Conservation (phyloP, 2,329 filamentous ascomycete species). For the Blumeria hordei region DNA sequence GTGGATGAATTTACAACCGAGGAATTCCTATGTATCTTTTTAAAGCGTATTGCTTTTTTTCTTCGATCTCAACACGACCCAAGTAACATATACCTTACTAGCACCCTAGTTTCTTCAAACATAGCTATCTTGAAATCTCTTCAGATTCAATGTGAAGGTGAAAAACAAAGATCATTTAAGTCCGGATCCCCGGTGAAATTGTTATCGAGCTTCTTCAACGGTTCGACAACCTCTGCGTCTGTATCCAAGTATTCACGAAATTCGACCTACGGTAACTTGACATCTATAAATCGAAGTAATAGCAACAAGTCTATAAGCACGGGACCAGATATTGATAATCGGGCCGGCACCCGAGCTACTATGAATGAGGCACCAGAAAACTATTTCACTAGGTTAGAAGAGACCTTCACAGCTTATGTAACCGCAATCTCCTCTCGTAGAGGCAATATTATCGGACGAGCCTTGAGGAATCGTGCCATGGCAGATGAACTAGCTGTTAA, state of each 20-base stretch:
- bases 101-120: constrained; percentile 52
- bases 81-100: constrained; percentile 36
- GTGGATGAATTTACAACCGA: constrained; percentile 49
- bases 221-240: constrained; percentile 15
- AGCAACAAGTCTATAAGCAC: constrained; percentile 13
- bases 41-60: constrained; percentile 51
- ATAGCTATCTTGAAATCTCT: constrained; percentile 52
- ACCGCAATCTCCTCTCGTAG: constrained; percentile 64
- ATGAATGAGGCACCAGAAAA: constrained; percentile 32
- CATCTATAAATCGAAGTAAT: constrained; percentile 16
- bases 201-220: constrained; percentile 46
- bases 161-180: constrained; percentile 44
- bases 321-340: constrained; percentile 11
- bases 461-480: constrained; percentile 40
- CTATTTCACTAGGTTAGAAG: constrained; percentile 51
- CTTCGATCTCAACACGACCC: constrained; percentile 46
- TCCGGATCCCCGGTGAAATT: constrained; percentile 77
- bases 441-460: constrained; percentile 62
- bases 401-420: constrained; percentile 65
- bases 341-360: constrained; percentile 15
- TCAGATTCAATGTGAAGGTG: constrained; percentile 33
- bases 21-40: constrained; percentile 51
- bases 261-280: constrained; percentile 19
- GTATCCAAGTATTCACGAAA: constrained; percentile 13
- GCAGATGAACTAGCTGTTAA: constrained; percentile 67